Percentiles rank a stretch among this genome's conserved stretches.
These are phyloP conservation scores for Funneliformis geosporum DNA, from an alignment of 192 early-diverging fungal species.

Conservation along the genomic window DNA sequence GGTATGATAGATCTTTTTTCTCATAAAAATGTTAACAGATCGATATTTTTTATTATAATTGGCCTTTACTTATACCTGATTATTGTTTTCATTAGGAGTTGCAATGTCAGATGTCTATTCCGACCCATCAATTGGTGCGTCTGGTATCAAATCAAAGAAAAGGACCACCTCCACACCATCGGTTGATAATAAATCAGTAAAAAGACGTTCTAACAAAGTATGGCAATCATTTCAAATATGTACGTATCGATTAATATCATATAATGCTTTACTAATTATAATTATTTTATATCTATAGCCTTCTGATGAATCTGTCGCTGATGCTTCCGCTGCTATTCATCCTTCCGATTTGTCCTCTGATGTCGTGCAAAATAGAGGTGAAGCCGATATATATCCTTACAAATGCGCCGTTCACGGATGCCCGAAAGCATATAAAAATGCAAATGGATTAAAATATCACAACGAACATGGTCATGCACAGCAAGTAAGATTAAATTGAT, in stretches of 20 bases:
- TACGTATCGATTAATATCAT: not conserved
- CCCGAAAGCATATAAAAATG: slow-evolving; percentile 97
- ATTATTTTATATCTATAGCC: not conserved
- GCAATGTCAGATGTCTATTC: slow-evolving; percentile 12
- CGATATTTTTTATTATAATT: not conserved
- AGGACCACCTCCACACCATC: not conserved
- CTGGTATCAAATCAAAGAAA: not conserved
- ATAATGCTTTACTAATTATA: not conserved
- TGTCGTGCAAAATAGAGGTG: not conserved
- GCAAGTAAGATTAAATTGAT: too few species aligned
- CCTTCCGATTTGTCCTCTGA: not conserved
- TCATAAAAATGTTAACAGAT: not conserved
- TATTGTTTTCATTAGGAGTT: not conserved
- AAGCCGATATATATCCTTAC: slow-evolving; percentile 67
- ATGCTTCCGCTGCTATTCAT: not conserved
- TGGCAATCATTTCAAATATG: not conserved
- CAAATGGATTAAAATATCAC: slow-evolving; percentile 98
- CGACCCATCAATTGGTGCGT: not conserved
- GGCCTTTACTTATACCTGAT: not conserved
- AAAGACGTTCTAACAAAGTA: not conserved
- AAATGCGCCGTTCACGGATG: slow-evolving; percentile 85
- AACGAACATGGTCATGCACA: slow-evolving; percentile 86
- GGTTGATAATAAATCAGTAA: not conserved
- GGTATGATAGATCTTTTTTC: not conserved
- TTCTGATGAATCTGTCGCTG: not conserved